Evolutionary conservation across 495 filamentous ascomycete species (phyloP).

Genomic region (Barbatosphaeria neglecta): DNA sequence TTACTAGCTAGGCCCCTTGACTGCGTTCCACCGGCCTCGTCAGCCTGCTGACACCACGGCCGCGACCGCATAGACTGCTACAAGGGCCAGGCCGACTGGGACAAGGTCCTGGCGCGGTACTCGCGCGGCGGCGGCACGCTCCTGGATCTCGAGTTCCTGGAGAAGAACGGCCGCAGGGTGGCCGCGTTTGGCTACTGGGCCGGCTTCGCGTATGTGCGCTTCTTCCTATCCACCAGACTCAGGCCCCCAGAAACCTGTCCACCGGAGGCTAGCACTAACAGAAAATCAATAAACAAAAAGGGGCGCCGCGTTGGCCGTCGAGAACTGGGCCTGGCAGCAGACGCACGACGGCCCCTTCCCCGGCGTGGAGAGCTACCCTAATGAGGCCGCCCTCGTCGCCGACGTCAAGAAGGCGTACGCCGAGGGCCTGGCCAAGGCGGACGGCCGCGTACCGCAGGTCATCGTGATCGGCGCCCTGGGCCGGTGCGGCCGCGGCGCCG

Average conservation of each 20-base stretch:
- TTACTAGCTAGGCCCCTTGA: not conserved
- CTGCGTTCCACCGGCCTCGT: not conserved
- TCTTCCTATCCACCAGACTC: slow-evolving; percentile 53
- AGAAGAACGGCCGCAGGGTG: slow-evolving; percentile 66
- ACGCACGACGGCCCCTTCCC: slow-evolving; percentile 55
- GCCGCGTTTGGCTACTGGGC: slow-evolving; percentile 63
- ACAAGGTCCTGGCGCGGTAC: slow-evolving; percentile 68
- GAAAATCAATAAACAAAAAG: no score
- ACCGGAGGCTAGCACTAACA: not conserved
- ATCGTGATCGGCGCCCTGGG: slow-evolving; percentile 61
- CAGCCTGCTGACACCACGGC: not conserved
- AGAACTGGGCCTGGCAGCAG: slow-evolving; percentile 85
- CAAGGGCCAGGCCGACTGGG: slow-evolving; percentile 83
- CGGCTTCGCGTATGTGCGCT: slow-evolving; percentile 62
- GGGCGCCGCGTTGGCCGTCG: slow-evolving; percentile 68
- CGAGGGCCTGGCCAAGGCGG: slow-evolving; percentile 34
- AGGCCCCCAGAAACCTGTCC: no score
- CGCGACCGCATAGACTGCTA: slow-evolving; percentile 39
- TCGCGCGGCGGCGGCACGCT: slow-evolving; percentile 72
- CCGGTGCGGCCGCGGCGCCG: slow-evolving; percentile 77
- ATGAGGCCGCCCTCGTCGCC: slow-evolving; percentile 58
- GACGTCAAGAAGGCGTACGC: slow-evolving; percentile 60
- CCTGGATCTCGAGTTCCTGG: slow-evolving; percentile 88
- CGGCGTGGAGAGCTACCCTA: slow-evolving; percentile 61
- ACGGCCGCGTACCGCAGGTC: slow-evolving; percentile 37